These are phyloP conservation scores for Hyphopichia homilentoma DNA, from an alignment of 805 yeast species.

Conservation along the genomic window DNA sequence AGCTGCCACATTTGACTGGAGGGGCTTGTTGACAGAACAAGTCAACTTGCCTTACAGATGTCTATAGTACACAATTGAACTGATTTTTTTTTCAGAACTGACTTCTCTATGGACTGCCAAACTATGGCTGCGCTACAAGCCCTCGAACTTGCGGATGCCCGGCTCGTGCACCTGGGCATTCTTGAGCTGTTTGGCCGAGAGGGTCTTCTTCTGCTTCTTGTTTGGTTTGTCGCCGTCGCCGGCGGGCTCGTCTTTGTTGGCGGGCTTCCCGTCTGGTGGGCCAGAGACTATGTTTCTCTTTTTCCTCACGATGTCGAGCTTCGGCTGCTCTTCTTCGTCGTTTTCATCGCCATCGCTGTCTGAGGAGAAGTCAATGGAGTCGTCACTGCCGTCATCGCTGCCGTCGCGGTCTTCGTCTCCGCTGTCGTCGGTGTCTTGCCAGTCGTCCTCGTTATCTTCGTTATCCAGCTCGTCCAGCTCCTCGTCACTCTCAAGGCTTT, in stretches of 20 bases:
- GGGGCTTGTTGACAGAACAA: too few species aligned
- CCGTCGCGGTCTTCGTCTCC: slow-evolving; percentile 11
- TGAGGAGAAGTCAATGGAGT: slow-evolving; percentile 6
- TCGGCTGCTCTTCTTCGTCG: slow-evolving; percentile 6
- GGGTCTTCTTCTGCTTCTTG: slow-evolving; percentile 31
- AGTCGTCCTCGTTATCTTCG: slow-evolving; percentile 16
- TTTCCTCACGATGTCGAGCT: slow-evolving; percentile 10
- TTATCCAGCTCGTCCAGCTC: slow-evolving; percentile 15
- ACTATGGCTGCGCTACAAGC: too few species aligned
- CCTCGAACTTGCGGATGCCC: slow-evolving; percentile 65
- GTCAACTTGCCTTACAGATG: too few species aligned
- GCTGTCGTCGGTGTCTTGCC: slow-evolving; percentile 22
- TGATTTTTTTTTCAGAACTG: too few species aligned
- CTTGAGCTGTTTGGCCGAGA: slow-evolving; percentile 43
- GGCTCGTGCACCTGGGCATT: slow-evolving; percentile 54
- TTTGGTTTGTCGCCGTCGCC: slow-evolving; percentile 15
- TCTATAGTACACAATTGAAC: too few species aligned
- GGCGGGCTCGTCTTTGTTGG: slow-evolving; percentile 17
- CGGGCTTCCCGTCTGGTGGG: slow-evolving; percentile 10
- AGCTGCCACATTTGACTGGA: too few species aligned
- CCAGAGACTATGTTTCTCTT: slow-evolving; percentile 8
- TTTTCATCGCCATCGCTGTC: slow-evolving; percentile 8
- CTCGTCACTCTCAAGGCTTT: slow-evolving; percentile 25
- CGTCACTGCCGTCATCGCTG: slow-evolving; percentile 10
- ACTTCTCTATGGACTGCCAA: too few species aligned